Evolutionary conservation across 257 asterid species (phyloP), one percentile per base, ranked within the genome.

Genomic region (Avicennia marina): DNA sequence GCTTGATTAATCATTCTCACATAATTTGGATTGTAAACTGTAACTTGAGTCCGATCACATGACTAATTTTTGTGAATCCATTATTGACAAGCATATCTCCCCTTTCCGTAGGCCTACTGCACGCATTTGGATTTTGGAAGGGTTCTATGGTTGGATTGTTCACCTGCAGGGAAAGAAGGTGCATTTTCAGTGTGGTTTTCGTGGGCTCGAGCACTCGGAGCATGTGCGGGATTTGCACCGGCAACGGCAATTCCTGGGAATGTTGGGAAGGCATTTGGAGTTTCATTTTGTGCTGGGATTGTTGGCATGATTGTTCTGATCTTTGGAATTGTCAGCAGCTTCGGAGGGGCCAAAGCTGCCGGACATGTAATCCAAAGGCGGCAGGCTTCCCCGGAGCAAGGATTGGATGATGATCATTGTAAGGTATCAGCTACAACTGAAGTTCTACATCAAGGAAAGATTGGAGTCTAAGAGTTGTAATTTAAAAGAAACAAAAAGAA

Each of bases 151-250:
- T 33, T 86, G 63, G 95, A 90, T 19, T 90, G 97, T 58, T 78
- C 95, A 12, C 97, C 97, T 0, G 78, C 81, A 11, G 95, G 96
- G 8, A 86, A 86, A 75, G 97, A 90, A 78, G 97, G 97, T 0
- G 88, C 81, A 0, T 90, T 90, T 21, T 90, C 96, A 0, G 88
- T 79, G 13, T 90, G 95, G 95, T 84, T 86, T 57, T 86, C 95
- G 18, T 80, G 94, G 94, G 79, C 79, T 1, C 70, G 88, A 59
- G 87, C 80, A 1, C 68, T 84, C 0, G 95, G 93, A 24, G 67
- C 88, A 1, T 86, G 95, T 24, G 79, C 82, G 6, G 94, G 97
- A 25, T 89, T 83, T 16, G 86, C 95, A 1, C 29, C 83, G 34
- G 87, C 94, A 26, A 74, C 97, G 6, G 46, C 79, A 10, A 49